A percentile compares a stretch with the other conserved stretches of the same genome.
Conservation (phyloP, 164 flowering plant genomes). For the Piper longum region DNA sequence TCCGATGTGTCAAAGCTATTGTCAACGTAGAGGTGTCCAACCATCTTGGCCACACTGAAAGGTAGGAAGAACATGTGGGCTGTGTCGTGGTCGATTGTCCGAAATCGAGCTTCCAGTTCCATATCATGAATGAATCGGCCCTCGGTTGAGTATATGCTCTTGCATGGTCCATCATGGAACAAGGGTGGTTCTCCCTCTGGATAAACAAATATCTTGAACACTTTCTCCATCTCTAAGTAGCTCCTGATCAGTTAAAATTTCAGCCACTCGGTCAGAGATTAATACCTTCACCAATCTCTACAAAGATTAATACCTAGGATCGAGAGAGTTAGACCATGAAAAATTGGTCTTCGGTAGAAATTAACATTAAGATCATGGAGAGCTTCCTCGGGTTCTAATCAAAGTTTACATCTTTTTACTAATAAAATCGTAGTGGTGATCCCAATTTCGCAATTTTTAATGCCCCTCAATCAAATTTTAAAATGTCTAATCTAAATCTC, state of each 20-base stretch:
- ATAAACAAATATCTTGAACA: constrained; percentile 50
- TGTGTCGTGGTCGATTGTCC: constrained; percentile 24
- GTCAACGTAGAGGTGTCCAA: constrained; percentile 16
- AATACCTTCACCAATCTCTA: not conserved
- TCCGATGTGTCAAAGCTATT: constrained; percentile 20
- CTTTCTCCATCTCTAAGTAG: constrained; percentile 59
- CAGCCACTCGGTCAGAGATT: not conserved
- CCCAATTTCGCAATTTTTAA: not conserved
- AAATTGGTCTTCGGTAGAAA: not conserved
- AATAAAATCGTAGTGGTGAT: not conserved
- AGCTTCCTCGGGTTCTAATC: not conserved
- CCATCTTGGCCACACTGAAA: constrained; percentile 34
- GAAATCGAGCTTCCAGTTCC: constrained; percentile 22
- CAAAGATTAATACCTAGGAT: not conserved
- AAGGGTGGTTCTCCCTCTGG: constrained; percentile 64
- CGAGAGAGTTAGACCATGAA: not conserved
- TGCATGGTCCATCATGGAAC: constrained; percentile 59
- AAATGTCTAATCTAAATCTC: no score
- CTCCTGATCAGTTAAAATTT: constrained; percentile 23
- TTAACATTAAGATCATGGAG: not conserved
- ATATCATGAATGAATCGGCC: constrained; percentile 51
- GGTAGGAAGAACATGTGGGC: constrained; percentile 44
- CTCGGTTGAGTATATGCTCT: constrained; percentile 2
- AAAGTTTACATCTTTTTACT: not conserved
- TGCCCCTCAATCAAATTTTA: no score